Conservation (phyloP, 2,329 filamentous ascomycete species). For the Fusarium austroafricanum region DNA sequence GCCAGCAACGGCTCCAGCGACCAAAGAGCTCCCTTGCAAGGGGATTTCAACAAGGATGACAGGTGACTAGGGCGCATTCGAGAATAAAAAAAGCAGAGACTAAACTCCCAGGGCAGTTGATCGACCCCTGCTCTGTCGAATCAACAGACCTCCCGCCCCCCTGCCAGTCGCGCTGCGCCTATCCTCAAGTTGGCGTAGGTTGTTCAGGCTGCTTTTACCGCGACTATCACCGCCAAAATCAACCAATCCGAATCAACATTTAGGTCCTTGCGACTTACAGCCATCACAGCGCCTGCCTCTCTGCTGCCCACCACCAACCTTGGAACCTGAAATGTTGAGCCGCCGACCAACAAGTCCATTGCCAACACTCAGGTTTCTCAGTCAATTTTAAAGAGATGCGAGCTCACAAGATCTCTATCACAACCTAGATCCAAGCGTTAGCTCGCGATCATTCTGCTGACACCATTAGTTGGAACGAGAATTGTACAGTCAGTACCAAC, state of each 20-base stretch:
- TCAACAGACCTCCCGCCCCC: constrained; percentile 33
- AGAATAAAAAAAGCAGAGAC: constrained; percentile 45
- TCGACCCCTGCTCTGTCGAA: constrained; percentile 30
- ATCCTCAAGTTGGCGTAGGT: constrained; percentile 37
- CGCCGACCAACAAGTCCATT: constrained; percentile 32
- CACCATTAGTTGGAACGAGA: constrained; percentile 14
- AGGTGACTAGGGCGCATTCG: constrained; percentile 40
- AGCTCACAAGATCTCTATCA: constrained; percentile 25
- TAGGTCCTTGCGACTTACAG: constrained; percentile 38
- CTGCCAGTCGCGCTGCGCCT: constrained; percentile 18
- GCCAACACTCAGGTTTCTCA: constrained; percentile 10
- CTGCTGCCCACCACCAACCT: constrained; percentile 28
- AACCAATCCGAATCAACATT: constrained; percentile 41
- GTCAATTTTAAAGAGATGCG: constrained; percentile 5
- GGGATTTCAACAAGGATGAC: constrained; percentile 35
- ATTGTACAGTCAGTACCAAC: constrained; percentile 12
- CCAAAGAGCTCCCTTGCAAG: constrained; percentile 41
- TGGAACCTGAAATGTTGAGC: constrained; percentile 25
- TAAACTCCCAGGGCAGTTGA: constrained; percentile 16
- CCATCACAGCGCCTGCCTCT: constrained; percentile 35
- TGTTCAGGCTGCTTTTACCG: constrained; percentile 45
- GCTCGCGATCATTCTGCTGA: constrained; percentile 30
- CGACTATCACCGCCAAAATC: constrained; percentile 36
- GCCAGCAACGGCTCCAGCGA: constrained; percentile 39
- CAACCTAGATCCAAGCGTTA: constrained; percentile 28